phyloP scores from a whole-genome alignment of 192 early-diverging fungal species.

The Coemansia sp. region DNA sequence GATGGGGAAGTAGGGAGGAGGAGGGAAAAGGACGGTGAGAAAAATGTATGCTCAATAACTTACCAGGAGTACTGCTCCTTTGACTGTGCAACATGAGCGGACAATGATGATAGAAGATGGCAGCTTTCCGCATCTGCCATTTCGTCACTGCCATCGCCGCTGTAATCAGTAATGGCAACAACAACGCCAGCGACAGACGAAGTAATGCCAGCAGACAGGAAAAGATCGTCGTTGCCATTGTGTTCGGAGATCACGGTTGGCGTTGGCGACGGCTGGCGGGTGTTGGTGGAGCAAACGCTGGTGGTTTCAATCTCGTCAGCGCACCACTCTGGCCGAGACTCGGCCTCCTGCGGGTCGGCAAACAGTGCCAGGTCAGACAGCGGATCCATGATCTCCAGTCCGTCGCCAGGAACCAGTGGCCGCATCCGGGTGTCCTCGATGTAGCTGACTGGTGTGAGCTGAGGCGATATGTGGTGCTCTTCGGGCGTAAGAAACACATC shows the following conservation, averaged over 20 bases:
- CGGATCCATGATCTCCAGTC: conserved; percentile 38
- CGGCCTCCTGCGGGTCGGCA: conserved; percentile 35
- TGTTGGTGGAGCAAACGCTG: conserved; percentile 29
- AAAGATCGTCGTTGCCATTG: conserved; percentile 16
- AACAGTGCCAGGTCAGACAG: conserved; percentile 50
- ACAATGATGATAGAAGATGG: conserved; percentile 24
- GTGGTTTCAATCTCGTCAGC: conserved; percentile 44
- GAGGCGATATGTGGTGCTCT: conserved; percentile 45
- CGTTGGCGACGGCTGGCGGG: conserved; percentile 52
- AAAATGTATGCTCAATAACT: conserved; percentile 10
- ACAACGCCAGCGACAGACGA: neutral
- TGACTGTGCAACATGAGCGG: conserved; percentile 51
- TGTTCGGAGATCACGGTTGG: conserved; percentile 45
- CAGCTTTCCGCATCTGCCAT: conserved; percentile 4
- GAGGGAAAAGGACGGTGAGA: neutral
- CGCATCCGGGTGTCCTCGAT: conserved; percentile 40
- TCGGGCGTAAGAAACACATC: conserved; percentile 55
- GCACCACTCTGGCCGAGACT: conserved; percentile 31
- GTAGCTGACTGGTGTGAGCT: conserved; percentile 53
- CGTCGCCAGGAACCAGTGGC: conserved; percentile 34
- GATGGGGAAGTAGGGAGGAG: neutral
- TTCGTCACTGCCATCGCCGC: neutral
- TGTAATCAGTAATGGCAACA: conserved; percentile 3
- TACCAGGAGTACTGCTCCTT: conserved; percentile 51
- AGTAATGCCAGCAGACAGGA: neutral